Evolutionary conservation across 2,329 filamentous ascomycete species (phyloP), one percentile per base, ranked within the genome.

Genomic region (Xylariaceae sp.): DNA sequence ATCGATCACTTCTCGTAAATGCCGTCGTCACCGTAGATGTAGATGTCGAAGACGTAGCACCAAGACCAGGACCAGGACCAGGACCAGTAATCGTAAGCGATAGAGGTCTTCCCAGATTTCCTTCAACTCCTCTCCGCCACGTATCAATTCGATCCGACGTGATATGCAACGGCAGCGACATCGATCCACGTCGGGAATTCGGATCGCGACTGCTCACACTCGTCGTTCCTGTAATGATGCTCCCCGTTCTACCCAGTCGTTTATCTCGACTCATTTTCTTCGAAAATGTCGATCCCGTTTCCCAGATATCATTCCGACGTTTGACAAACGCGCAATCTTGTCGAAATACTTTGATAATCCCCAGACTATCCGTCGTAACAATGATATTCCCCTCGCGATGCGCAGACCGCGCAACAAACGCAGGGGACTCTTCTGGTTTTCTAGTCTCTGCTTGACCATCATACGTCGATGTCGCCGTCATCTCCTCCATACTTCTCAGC

Each of bases 251-350:
- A 6, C 77, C 80, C 4, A 82, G 71, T 1, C 89, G 76, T 35
- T 81, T 82, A 29, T 79, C 79, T 50, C 78, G 80, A 4, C 77
- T 78, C 9, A 89, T 72, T 63, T 83, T 85, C 60, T 83, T 84
- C 7, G 88, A 91, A 63, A 95, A 87, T 6, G 83, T 83, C 12
- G 88, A 92, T 1, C 81, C 80, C 0, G 86, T 84, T 62, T 96
- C 90, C 86, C 87, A 92, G 39, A 79, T 81, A 53, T 91, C 89
- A 54, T 85, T 80, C 53, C 83, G 80, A 4, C 92, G 85, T 71
- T 95, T 96, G 47, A 78, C 72, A 63, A 81, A 89, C 0, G 92
- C 94, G 67, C 92, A 96, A 68, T 99, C 94, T 70, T 97, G 92
- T 26, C 94, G 83, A 68, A 96, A 96, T 0, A 97, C 87, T 68